phyloP scores from a whole-genome alignment of 73 alveolate genomes.

The Paramecium sexaurelia region DNA sequence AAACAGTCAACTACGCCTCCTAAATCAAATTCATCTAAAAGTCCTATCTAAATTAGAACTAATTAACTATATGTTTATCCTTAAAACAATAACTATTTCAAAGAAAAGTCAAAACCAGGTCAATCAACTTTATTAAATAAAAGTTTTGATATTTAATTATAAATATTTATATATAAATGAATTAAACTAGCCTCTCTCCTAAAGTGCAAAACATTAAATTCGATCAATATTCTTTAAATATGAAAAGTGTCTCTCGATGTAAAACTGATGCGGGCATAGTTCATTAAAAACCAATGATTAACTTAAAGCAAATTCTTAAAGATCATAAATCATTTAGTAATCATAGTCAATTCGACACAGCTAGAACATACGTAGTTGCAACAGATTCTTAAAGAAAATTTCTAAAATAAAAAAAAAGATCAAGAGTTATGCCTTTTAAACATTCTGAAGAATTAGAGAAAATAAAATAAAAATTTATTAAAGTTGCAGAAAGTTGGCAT shows the following conservation, averaged over 20 bases:
- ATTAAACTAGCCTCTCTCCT: background rate
- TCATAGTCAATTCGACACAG: background rate
- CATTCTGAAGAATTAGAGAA: background rate
- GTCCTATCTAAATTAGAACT: background rate
- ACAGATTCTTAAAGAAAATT: background rate
- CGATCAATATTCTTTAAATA: background rate
- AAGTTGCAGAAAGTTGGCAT: constrained; percentile 13
- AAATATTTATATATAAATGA: background rate
- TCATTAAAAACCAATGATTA: background rate
- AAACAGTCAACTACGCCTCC: background rate
- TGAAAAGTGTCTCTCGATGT: constrained; percentile 1
- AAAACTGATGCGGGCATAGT: background rate
- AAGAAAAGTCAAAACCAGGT: background rate
- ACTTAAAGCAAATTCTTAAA: background rate
- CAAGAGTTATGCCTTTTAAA: background rate
- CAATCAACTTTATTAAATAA: background rate
- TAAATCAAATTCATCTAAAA: background rate
- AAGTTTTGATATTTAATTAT: background rate
- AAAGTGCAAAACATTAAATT: background rate
- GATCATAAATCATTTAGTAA: background rate
- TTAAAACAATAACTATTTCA: background rate
- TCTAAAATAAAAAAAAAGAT: background rate
- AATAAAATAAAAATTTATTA: background rate
- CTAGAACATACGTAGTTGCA: background rate
- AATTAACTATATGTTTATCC: background rate